A percentile compares a stretch with the other conserved stretches of the same genome.
Evolutionary conservation across 2,329 filamentous ascomycete genomes (phyloP).

Genomic region (Hymenoscyphus repandus): DNA sequence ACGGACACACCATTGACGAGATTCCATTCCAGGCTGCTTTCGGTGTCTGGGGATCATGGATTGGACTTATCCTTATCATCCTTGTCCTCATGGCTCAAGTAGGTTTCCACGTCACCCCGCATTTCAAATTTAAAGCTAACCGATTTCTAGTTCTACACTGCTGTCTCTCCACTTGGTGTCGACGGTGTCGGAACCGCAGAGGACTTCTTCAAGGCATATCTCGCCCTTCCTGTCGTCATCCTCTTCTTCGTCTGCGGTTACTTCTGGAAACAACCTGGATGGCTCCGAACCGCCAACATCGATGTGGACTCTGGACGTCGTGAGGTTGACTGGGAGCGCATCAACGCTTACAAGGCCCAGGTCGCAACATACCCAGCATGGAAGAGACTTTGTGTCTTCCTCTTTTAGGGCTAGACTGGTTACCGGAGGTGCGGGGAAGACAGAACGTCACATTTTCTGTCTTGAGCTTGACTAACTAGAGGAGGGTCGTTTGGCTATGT

Average conservation of each 20-base stretch:
- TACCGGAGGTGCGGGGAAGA: no score
- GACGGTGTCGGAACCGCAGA: slow-evolving; percentile 43
- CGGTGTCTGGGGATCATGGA: slow-evolving; percentile 62
- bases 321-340: slow-evolving; percentile 44
- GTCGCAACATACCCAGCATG: slow-evolving; percentile 48
- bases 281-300: slow-evolving; percentile 54
- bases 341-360: slow-evolving; percentile 45
- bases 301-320: slow-evolving; percentile 63
- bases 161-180: slow-evolving; percentile 51
- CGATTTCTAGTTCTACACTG: slow-evolving; percentile 39
- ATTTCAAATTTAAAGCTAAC: neutral
- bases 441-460: no score
- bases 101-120: neutral
- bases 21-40: slow-evolving; percentile 39
- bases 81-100: slow-evolving; percentile 56
- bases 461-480: no score
- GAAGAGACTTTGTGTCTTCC: slow-evolving; percentile 24
- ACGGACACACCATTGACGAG: slow-evolving; percentile 45
- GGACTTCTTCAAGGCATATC: slow-evolving; percentile 49
- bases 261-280: slow-evolving; percentile 59
- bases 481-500: no score
- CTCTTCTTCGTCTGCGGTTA: slow-evolving; percentile 52
- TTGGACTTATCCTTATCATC: slow-evolving; percentile 59
- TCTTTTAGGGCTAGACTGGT: neutral
- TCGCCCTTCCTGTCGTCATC: slow-evolving; percentile 48